phyloP scores from a whole-genome alignment of 179 eudicot genomes.

The Carnegiea gigantea region DNA sequence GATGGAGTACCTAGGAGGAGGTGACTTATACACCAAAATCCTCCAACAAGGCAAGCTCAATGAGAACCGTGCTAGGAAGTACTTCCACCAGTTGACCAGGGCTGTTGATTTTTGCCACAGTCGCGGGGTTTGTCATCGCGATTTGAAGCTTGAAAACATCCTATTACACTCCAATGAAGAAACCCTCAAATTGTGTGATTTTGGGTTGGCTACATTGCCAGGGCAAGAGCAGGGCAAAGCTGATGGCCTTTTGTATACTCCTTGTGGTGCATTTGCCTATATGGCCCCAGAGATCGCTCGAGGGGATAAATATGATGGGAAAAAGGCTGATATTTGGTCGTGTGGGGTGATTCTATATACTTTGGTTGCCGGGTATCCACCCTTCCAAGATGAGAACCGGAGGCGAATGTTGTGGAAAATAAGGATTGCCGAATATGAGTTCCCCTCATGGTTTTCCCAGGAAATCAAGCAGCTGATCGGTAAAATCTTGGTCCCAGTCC shows the following conservation, averaged over 20 bases:
- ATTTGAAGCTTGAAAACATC: slow-evolving; percentile 45
- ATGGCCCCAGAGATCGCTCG: slow-evolving; percentile 35
- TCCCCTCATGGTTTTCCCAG: slow-evolving; percentile 16
- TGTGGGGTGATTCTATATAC: slow-evolving; percentile 40
- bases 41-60: slow-evolving; percentile 22
- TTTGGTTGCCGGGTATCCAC: slow-evolving; percentile 28
- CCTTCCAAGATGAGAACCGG: slow-evolving; percentile 33
- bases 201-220: slow-evolving; percentile 43
- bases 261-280: slow-evolving; percentile 42
- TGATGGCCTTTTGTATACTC: slow-evolving; percentile 24
- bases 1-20: slow-evolving; percentile 46
- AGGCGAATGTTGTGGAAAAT: slow-evolving; percentile 34
- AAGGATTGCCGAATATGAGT: slow-evolving; percentile 20
- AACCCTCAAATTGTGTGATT: slow-evolving; percentile 37
- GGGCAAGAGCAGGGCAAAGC: slow-evolving; percentile 10
- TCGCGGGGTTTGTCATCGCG: slow-evolving; percentile 47
- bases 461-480: slow-evolving; percentile 24
- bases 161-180: slow-evolving; percentile 32
- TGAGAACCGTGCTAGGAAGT: slow-evolving; percentile 36
- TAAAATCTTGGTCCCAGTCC: slow-evolving; percentile 21
- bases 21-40: slow-evolving; percentile 42
- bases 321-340: slow-evolving; percentile 34
- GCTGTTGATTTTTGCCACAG: slow-evolving; percentile 48
- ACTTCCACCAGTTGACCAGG: slow-evolving; percentile 44
- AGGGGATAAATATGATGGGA: slow-evolving; percentile 29